These are phyloP conservation scores for Alternaria postmessia DNA, from an alignment of 2,329 filamentous ascomycete species.

Conservation along the genomic window DNA sequence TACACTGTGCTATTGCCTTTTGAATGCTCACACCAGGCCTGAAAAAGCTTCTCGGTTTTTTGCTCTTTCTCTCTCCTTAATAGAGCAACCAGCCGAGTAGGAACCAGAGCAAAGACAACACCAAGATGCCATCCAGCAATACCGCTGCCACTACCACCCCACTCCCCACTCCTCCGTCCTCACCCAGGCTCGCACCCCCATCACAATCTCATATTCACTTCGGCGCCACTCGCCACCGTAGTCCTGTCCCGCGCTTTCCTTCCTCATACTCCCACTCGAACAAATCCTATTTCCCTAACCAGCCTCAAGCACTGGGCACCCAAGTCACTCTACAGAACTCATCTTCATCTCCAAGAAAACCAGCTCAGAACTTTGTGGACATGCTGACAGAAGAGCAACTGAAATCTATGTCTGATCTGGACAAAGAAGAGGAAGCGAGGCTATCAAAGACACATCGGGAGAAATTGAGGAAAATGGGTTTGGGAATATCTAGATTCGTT, in stretches of 20 bases:
- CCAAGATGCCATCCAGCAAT: background rate
- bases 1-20: background rate
- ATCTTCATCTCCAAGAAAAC: background rate
- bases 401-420: constrained; percentile 17
- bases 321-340: background rate
- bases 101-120: background rate
- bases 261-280: background rate
- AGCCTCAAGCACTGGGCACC: background rate
- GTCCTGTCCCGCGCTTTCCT: background rate
- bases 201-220: background rate
- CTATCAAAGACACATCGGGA: constrained; percentile 3
- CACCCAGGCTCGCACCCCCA: background rate
- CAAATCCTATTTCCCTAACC: accelerated
- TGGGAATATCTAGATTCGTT: background rate
- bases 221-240: background rate
- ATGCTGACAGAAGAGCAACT: constrained; percentile 7
- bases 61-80: background rate
- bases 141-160: background rate
- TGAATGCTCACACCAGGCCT: background rate
- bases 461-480: constrained; percentile 5
- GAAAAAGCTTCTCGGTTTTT: background rate
- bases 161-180: background rate
- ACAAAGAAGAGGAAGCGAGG: constrained; percentile 14
- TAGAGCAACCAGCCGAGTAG: background rate
- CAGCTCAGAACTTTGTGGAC: background rate